Base-by-base conservation (phyloP, 306 rosid genomes). In the Vachellia pachyceras region DNA sequence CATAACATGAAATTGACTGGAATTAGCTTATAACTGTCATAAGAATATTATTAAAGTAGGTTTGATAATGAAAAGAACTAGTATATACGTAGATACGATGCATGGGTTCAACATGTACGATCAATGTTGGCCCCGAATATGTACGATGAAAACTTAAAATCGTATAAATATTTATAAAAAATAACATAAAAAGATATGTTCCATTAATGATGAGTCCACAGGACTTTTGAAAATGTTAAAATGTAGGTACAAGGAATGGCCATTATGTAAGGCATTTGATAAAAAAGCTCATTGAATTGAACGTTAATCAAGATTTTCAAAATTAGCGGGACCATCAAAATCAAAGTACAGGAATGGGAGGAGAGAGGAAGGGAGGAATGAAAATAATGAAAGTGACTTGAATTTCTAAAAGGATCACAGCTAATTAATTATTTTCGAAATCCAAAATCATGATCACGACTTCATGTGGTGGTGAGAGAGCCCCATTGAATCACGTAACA, bases 381-480 rank as follows among this genome's bases (percentile, higher is more conserved):
- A n/a, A n/a, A 13, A 29, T 13, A 61, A 61, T 61, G 68, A 61
- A 13, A 61, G n/a, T 61, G 68, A 29, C 40, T 25, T 61, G 18
- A 29, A 25, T 61, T 29, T 0, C 68, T 17, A 33, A 13, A 61
- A 61, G 18, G 40, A 61, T 29, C 25, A 60, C 40, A 61, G 68
- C 68, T 61, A 61, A 61, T 29, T 29, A n/a, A 50, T 12, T 55
- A 67, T 61, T 74, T n/a, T 47, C 60, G 41, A 81, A n/a, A 79
- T 40, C 72, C n/a, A 75, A 73, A 65, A 75, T 77, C 74, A 75
- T 77, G 80, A 78, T 72, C 85, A 37, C 66, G 50, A 80, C n/a
- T n/a, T 86, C 93, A 86, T 89, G 82, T 89, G 89, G 80, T 84
- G 2, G 33, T 29, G 33, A 29, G 88, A 83, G 36, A 86, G 36